Conservation (phyloP, 768 basidiomycete genomes). For the Russula sp. region DNA sequence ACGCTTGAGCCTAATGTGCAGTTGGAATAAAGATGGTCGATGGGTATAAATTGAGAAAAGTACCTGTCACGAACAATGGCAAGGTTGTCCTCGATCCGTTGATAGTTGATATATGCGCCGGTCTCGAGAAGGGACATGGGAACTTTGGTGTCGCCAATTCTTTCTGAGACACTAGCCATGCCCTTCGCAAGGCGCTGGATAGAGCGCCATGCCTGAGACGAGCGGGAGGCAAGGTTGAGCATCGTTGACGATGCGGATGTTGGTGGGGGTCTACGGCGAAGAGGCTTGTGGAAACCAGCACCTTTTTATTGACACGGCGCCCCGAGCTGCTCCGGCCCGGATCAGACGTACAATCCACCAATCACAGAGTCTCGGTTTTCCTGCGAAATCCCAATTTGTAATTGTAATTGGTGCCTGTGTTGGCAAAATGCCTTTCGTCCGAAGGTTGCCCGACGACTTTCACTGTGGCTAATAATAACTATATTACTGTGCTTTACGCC, state of each 20-base stretch:
- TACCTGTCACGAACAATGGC: conserved; percentile 80
- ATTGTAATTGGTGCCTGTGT: neutral
- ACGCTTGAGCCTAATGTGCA: conserved; percentile 60
- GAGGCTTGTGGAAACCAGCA: neutral
- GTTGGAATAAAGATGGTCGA: neutral
- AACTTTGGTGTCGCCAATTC: conserved; percentile 88
- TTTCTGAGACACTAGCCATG: conserved; percentile 70
- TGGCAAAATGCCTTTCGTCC: neutral
- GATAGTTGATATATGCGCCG: conserved; percentile 85
- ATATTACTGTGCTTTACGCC: too few relatives aligned
- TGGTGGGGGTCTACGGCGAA: conserved; percentile 9
- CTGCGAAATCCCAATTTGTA: neutral
- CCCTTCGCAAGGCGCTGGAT: conserved; percentile 33
- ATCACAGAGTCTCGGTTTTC: conserved; percentile 5
- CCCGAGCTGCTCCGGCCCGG: conserved; percentile 17
- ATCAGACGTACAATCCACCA: neutral
- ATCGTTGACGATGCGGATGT: conserved; percentile 21
- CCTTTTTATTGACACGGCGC: conserved; percentile 2
- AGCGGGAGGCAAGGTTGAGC: conserved; percentile 23
- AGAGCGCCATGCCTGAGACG: conserved; percentile 24
- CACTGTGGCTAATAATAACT: too few relatives aligned
- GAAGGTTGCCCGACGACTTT: neutral
- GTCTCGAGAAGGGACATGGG: conserved; percentile 83
- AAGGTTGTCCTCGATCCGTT: conserved; percentile 97
- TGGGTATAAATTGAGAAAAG: neutral